These are phyloP conservation scores for Sporisorium graminicola DNA, from an alignment of 1,284 basidiomycete genomes.

Conservation along the genomic window DNA sequence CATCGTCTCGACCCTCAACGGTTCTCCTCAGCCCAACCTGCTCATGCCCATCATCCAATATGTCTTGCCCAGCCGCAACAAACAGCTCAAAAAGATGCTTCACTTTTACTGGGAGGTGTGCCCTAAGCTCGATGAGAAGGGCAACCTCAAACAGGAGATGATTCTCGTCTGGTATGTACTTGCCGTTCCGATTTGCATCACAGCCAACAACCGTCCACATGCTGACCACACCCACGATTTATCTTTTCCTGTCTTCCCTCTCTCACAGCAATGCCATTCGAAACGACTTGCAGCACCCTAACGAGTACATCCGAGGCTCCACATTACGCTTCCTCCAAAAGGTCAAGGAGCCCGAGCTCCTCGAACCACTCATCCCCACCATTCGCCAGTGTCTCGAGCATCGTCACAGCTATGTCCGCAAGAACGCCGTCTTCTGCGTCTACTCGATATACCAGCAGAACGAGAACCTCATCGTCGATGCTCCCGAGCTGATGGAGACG, in stretches of 20 bases:
- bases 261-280: slow-evolving; percentile 84
- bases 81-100: slow-evolving; percentile 96
- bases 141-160: slow-evolving; percentile 99
- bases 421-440: slow-evolving; percentile 97
- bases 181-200: background rate
- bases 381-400: slow-evolving; percentile 96
- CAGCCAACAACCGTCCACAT: background rate
- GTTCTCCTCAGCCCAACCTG: slow-evolving; percentile 86
- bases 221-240: background rate
- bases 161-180: slow-evolving; percentile 84
- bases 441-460: slow-evolving; percentile 87
- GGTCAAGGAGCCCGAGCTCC: slow-evolving; percentile 90
- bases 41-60: slow-evolving; percentile 99
- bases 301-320: slow-evolving; percentile 98
- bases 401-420: slow-evolving; percentile 96
- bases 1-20: slow-evolving; percentile 94
- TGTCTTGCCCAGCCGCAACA: slow-evolving; percentile 92
- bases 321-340: slow-evolving; percentile 97
- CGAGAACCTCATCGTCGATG: slow-evolving; percentile 94
- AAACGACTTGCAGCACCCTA: slow-evolving; percentile 99
- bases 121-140: slow-evolving; percentile 96
- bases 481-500: slow-evolving; percentile 94
- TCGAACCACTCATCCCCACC: slow-evolving; percentile 94
- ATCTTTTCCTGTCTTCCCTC: background rate
- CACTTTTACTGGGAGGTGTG: slow-evolving; percentile 99